Conservation (phyloP, 139 green algal species). For the Deuterostichococcus epilithicus region DNA sequence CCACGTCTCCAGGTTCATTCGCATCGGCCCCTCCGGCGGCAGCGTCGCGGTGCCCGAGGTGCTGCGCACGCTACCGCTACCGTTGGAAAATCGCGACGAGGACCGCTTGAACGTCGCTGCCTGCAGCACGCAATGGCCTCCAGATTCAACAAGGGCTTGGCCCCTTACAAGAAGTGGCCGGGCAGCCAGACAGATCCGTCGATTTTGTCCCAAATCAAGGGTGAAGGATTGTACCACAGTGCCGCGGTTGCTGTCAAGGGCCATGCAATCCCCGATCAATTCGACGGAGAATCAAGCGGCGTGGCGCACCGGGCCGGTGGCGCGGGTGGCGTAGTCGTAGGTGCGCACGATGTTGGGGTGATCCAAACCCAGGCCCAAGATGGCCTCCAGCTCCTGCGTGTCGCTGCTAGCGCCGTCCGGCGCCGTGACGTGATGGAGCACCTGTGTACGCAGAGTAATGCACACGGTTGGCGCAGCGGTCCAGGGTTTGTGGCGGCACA, state of each 20-base stretch:
- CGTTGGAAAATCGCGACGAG: not conserved
- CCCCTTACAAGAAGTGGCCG: no score
- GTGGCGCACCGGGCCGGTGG: not conserved
- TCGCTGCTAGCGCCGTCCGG: not conserved
- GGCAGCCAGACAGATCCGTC: no score
- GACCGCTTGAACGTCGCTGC: not conserved
- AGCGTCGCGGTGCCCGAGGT: not conserved
- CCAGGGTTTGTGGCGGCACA: not conserved
- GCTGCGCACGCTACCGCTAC: not conserved
- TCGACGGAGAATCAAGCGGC: no score
- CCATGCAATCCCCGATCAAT: not conserved
- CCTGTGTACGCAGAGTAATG: not conserved
- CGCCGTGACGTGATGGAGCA: not conserved
- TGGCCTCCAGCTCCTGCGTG: constrained; percentile 6
- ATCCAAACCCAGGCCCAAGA: constrained; percentile 1
- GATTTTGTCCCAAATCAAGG: no score
- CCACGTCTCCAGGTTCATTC: constrained; percentile 22
- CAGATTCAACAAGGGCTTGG: no score
- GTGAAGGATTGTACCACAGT: not conserved
- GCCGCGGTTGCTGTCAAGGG: not conserved
- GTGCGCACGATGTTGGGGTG: constrained; percentile 26
- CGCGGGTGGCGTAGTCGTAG: constrained; percentile 16
- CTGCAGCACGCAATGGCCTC: not conserved
- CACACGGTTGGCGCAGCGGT: no score
- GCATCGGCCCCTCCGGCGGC: no score